Conservation (phyloP, 1,139 yeast genomes). For the Yamadazyma conglobata region DNA sequence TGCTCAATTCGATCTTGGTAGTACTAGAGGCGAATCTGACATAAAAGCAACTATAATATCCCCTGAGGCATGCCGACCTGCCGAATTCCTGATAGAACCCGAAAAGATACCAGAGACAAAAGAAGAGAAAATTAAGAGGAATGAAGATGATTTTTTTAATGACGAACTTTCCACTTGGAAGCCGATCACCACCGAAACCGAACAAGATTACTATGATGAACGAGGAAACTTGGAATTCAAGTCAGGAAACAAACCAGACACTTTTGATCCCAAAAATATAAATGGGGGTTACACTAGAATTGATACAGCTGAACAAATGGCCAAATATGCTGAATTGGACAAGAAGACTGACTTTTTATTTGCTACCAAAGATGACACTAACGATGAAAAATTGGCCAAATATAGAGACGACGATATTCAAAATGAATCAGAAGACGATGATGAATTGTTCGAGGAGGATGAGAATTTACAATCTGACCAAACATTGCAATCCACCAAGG, state of each 20-base stretch:
- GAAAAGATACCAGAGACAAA: constrained; percentile 2
- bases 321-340: constrained; percentile 69
- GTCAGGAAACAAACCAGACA: constrained; percentile 19
- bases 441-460: constrained; percentile 23
- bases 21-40: constrained; percentile 2
- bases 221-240: constrained; percentile 47
- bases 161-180: constrained; percentile 44
- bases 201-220: constrained; percentile 49
- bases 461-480: constrained; percentile 50
- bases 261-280: constrained; percentile 20
- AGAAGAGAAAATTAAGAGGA: constrained; percentile 10
- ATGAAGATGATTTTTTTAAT: constrained; percentile 37
- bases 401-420: constrained; percentile 23
- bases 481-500: constrained; percentile 76
- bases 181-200: constrained; percentile 49
- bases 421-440: constrained; percentile 17
- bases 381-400: constrained; percentile 13
- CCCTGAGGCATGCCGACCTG: constrained; percentile 3
- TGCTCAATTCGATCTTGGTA: constrained; percentile 35
- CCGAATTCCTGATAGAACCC: constrained; percentile 1
- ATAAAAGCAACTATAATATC: constrained; percentile 3
- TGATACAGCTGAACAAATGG: constrained; percentile 84
- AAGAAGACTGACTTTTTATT: constrained; percentile 82
- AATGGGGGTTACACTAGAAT: constrained; percentile 80
- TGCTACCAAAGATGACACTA: constrained; percentile 16